Evolutionary conservation across 352 stramenopile genomes (phyloP), one percentile per base, ranked within the genome.

Genomic region (Pythium periplocum): DNA sequence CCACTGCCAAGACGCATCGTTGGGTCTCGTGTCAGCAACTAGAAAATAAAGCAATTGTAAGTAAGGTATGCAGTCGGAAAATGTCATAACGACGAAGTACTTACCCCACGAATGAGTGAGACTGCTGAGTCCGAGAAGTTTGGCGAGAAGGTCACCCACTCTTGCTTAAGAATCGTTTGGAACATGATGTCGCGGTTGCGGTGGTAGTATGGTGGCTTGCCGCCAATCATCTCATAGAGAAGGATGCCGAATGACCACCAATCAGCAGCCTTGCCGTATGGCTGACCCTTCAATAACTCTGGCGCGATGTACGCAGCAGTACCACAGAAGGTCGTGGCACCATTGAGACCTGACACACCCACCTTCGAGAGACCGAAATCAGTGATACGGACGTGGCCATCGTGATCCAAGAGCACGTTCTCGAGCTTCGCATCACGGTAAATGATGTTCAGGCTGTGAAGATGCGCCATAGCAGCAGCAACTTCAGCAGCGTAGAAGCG

Each of bases 401-500:
- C 79, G 55, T 95, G 86, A 59, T 98, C 93, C 73, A 98, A 87
- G 37, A 98, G 68, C 45, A 98, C 85, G 51, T 98, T 98, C 57
- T 98, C 93, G 12, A 97, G 78, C 73, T 98, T 98, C 9, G 96
- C 86, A 63, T 98, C 93, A 55, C 93, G 93, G 57, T 97, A 97
- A 64, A 99, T 95, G 59, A 98, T 97, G 68, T 97, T 94, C 31
- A 95, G 75, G 36, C 83, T 90, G 65, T 98, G 93, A 48, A 98
- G 64, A 57, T 98, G 92, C 57, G 81, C 68, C 51, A 97, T 89
- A 50, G 84, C 81, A 43, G 76, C 69, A 55, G 83, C 87, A 48
- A 99, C 97, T 69, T 99, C 95, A 3, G 97, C 89, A 4, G 84
- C 87, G 62, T 97, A 98, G 57, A 98, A 97, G n/a, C 77, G 73